Conservation (phyloP, 331 rosid species). For the Cydonia oblonga region DNA sequence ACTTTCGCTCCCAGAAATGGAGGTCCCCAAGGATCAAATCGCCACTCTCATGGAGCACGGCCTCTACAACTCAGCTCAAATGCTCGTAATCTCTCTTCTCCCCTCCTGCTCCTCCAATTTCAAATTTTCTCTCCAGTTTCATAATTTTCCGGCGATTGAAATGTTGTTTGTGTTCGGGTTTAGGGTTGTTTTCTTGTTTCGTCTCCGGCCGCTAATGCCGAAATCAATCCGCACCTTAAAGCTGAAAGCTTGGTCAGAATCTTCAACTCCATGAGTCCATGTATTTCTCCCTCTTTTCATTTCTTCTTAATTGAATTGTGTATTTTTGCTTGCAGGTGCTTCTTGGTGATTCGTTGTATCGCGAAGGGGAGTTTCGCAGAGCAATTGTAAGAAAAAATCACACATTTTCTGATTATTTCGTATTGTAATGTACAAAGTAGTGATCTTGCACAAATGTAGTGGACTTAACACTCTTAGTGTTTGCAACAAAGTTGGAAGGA, state of each 20-base stretch:
- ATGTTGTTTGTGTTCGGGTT: not conserved
- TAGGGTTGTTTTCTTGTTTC: conserved; percentile 96
- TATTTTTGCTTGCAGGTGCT: conserved; percentile 40
- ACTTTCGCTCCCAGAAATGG: conserved; percentile 33
- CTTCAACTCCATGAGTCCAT: not conserved
- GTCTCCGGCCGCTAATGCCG: conserved; percentile 78
- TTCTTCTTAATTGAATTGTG: not conserved
- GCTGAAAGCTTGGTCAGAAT: conserved; percentile 73
- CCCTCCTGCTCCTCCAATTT: not conserved
- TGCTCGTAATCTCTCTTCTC: conserved; percentile 46
- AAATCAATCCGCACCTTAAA: conserved; percentile 63
- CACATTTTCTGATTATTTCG: not conserved
- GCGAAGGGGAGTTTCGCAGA: conserved; percentile 78
- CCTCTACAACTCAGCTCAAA: conserved; percentile 89
- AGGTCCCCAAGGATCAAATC: conserved; percentile 96
- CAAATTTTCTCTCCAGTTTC: not conserved
- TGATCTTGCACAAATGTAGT: not conserved
- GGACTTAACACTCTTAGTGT: not conserved
- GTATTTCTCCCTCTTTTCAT: not conserved
- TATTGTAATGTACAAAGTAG: not conserved
- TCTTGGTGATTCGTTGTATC: conserved; percentile 67
- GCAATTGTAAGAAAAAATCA: conserved; percentile 56
- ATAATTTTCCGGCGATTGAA: not conserved
- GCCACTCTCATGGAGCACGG: conserved; percentile 70
- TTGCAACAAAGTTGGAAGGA: not conserved